Conservation (phyloP, 306 rosid species). For the Vigna reflexopilosa region DNA sequence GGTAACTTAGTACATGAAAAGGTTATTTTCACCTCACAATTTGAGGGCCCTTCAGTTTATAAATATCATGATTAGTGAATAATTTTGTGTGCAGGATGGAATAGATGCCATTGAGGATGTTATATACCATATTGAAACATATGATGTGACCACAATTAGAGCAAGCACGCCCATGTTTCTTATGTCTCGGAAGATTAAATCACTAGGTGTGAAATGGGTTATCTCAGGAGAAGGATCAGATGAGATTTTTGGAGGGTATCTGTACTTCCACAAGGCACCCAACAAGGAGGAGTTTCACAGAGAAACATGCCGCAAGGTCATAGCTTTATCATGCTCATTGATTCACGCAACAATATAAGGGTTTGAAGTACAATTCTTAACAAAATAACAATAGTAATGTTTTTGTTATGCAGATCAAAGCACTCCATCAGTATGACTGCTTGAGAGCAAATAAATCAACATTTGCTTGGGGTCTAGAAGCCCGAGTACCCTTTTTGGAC, state of each 20-base stretch:
- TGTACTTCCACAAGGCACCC: conserved; percentile 99
- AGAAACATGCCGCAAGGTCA: conserved; percentile 95
- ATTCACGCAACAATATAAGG: background rate
- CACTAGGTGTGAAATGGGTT: conserved; percentile 95
- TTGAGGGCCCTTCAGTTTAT: background rate
- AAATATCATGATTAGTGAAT: background rate
- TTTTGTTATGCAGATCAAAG: conserved; percentile 76
- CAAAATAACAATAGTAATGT: background rate
- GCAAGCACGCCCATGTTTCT: conserved; percentile 99
- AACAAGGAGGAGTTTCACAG: conserved; percentile 93
- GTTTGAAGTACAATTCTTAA: conserved; percentile 17
- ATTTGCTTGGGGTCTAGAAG: conserved; percentile 97
- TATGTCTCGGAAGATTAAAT: conserved; percentile 93
- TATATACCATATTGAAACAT: conserved; percentile 89
- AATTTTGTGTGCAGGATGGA: conserved; percentile 70
- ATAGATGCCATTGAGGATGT: conserved; percentile 97
- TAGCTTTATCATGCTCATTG: conserved; percentile 17
- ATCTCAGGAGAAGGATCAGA: conserved; percentile 98
- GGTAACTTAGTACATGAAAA: conserved; percentile 46
- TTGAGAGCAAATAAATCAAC: conserved; percentile 89
- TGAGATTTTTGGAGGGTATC: conserved; percentile 93
- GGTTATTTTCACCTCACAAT: conserved; percentile 1
- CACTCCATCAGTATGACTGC: conserved; percentile 89
- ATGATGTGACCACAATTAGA: conserved; percentile 94
- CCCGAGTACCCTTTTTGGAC: conserved; percentile 92